Evolutionary conservation across 352 stramenopile species (phyloP).

Genomic region (Phytopythium delawarense): DNA sequence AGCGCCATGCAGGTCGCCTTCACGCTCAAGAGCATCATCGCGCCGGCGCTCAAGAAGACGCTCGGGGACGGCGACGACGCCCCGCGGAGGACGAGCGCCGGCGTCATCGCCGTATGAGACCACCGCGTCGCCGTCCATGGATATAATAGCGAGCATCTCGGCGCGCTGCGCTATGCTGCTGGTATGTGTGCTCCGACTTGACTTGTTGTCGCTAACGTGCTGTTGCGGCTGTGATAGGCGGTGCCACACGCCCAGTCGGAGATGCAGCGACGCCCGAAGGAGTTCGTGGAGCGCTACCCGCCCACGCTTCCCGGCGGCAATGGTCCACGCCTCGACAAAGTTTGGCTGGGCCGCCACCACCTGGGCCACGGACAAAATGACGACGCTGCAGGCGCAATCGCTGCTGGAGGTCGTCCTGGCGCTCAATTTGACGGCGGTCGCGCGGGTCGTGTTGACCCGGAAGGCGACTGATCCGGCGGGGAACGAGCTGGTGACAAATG

Average conservation of each 20-base stretch:
- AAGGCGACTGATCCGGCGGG: conserved; percentile 5
- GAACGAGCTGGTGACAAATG: conserved; percentile 6
- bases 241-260: too few species aligned
- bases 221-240: too few species aligned
- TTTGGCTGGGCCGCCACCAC: conserved; percentile 13
- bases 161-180: too few species aligned
- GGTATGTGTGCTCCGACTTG: too few species aligned
- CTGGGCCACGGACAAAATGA: conserved; percentile 25
- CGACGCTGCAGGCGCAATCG: conserved; percentile 21
- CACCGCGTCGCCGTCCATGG: background rate
- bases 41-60: conserved; percentile 25
- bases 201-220: too few species aligned
- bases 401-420: conserved; percentile 28
- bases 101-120: background rate
- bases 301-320: too few species aligned
- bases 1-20: conserved; percentile 72
- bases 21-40: conserved; percentile 72
- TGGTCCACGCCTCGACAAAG: background rate
- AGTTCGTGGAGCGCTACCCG: too few species aligned
- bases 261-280: too few species aligned
- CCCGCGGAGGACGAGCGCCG: background rate
- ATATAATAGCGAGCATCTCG: too few species aligned
- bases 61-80: background rate
- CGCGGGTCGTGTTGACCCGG: conserved; percentile 31
- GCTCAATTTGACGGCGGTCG: conserved; percentile 33